Evolutionary conservation across 2,329 filamentous ascomycete genomes (phyloP).

Genomic region (Pseudopyrenochaeta lycopersici): DNA sequence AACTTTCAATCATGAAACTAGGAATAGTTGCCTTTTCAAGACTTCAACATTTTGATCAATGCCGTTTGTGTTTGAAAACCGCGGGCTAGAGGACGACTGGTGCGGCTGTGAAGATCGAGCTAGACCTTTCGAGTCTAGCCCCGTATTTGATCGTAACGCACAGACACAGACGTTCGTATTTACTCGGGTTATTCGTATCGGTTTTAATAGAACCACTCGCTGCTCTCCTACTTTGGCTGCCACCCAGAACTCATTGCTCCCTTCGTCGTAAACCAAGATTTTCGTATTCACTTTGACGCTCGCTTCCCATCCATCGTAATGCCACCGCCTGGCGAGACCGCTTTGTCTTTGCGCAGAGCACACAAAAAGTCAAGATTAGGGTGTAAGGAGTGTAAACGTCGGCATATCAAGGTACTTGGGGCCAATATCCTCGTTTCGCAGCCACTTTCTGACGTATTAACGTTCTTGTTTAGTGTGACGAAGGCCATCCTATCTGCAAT

Average conservation of each 20-base stretch:
- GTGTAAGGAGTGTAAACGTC: conserved; percentile 30
- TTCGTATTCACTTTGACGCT: neutral
- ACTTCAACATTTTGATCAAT: neutral
- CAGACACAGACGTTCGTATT: too few relatives aligned
- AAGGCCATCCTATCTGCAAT: conserved; percentile 22
- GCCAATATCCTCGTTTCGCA: neutral
- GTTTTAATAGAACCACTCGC: too few relatives aligned
- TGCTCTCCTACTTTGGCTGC: too few relatives aligned
- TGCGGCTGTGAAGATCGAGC: too few relatives aligned
- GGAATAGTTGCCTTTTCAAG: too few relatives aligned
- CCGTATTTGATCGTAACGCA: too few relatives aligned
- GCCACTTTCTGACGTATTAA: neutral
- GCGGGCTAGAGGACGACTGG: too few relatives aligned
- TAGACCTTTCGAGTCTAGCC: too few relatives aligned
- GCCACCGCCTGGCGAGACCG: neutral
- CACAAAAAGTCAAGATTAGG: conserved; percentile 32
- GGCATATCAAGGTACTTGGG: conserved; percentile 28
- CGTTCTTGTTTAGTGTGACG: conserved; percentile 23
- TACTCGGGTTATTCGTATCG: too few relatives aligned
- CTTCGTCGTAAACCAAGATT: neutral
- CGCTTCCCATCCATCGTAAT: neutral
- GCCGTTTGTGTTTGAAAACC: too few relatives aligned
- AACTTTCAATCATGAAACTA: too few relatives aligned
- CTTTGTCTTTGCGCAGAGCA: conserved; percentile 14
- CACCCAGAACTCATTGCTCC: too few relatives aligned